A percentile compares a stretch with the other conserved stretches of the same genome.
phyloP scores from a whole-genome alignment of 495 filamentous ascomycete species.

The Achaetomiella virescens region DNA sequence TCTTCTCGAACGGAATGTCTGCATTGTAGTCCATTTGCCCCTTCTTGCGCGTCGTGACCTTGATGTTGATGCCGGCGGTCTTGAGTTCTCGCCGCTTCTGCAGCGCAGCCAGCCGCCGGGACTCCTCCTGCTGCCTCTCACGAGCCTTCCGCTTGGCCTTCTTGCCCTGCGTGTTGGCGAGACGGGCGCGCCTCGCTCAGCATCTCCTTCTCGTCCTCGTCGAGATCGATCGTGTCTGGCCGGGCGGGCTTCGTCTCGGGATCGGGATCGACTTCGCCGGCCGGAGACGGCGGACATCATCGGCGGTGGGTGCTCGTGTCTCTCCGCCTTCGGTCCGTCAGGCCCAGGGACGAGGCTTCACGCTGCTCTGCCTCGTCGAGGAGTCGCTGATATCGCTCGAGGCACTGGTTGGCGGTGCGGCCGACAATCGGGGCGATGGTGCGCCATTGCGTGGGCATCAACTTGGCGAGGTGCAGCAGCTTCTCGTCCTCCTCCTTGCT shows the following conservation, averaged over 20 bases:
- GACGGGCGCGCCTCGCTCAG: constrained; percentile 92
- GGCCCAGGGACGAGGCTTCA: constrained; percentile 71
- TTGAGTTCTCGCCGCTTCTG: constrained; percentile 97
- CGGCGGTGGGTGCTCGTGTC: constrained; percentile 79
- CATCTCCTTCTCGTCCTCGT: constrained; percentile 99
- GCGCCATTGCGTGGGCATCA: constrained; percentile 99
- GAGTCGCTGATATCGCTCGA: constrained; percentile 94
- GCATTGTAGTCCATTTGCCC: constrained; percentile 99
- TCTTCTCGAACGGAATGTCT: constrained; percentile 95
- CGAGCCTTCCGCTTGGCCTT: constrained; percentile 98
- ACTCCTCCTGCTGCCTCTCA: constrained; percentile 93
- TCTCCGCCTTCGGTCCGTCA: constrained; percentile 83
- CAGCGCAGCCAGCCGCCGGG: constrained; percentile 75
- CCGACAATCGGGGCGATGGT: constrained; percentile 97
- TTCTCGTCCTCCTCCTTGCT: constrained; percentile 98
- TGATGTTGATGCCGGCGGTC: constrained; percentile 96
- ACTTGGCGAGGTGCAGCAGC: constrained; percentile 87
- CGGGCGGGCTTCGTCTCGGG: constrained; percentile 95
- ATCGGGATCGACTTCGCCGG: constrained; percentile 92
- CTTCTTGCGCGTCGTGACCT: constrained; percentile 84
- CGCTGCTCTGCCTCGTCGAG: constrained; percentile 92
- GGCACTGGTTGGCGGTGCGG: constrained; percentile 89
- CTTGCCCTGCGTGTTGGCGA: constrained; percentile 97
- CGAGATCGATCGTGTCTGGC: constrained; percentile 94
- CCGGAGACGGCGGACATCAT: constrained; percentile 82